Conservation (phyloP, 2,329 filamentous ascomycete species). For the Tympanopsis confertula region DNA sequence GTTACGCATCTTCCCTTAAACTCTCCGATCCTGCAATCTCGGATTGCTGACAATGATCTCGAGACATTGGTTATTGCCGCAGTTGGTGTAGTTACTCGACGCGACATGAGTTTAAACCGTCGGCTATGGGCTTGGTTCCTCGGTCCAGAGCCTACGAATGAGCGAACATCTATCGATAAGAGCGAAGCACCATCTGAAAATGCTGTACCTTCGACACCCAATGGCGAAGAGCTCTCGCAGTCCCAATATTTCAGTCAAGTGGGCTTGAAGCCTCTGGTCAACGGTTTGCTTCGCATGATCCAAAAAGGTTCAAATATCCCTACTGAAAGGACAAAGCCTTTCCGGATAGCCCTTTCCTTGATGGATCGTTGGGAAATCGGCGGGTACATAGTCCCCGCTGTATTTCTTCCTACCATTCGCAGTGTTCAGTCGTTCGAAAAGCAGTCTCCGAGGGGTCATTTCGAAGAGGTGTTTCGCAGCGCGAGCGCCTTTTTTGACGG, state of each 20-base stretch:
- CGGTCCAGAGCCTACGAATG: slow-evolving; percentile 53
- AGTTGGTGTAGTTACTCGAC: slow-evolving; percentile 72
- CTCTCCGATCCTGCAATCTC: slow-evolving; percentile 66
- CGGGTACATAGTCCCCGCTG: slow-evolving; percentile 72
- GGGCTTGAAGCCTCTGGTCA: slow-evolving; percentile 63
- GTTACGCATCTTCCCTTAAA: slow-evolving; percentile 82
- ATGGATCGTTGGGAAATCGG: slow-evolving; percentile 99
- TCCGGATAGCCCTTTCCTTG: slow-evolving; percentile 81
- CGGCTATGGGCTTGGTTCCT: slow-evolving; percentile 94
- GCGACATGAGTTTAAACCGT: slow-evolving; percentile 94
- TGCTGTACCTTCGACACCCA: slow-evolving; percentile 28
- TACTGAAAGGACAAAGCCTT: slow-evolving; percentile 67
- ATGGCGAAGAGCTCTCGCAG: slow-evolving; percentile 38
- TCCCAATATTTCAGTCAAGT: slow-evolving; percentile 75
- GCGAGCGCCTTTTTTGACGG: slow-evolving; percentile 96
- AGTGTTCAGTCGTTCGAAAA: slow-evolving; percentile 68
- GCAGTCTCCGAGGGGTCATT: slow-evolving; percentile 56
- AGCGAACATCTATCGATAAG: slow-evolving; percentile 21
- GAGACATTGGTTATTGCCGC: slow-evolving; percentile 74
- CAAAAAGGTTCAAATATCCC: slow-evolving; percentile 38
- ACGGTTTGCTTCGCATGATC: slow-evolving; percentile 69
- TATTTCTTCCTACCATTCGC: slow-evolving; percentile 77
- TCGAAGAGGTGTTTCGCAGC: slow-evolving; percentile 79
- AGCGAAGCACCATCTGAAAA: not conserved
- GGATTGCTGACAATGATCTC: slow-evolving; percentile 63